Conservation (phyloP, 257 asterid species). For the Ballota nigra region DNA sequence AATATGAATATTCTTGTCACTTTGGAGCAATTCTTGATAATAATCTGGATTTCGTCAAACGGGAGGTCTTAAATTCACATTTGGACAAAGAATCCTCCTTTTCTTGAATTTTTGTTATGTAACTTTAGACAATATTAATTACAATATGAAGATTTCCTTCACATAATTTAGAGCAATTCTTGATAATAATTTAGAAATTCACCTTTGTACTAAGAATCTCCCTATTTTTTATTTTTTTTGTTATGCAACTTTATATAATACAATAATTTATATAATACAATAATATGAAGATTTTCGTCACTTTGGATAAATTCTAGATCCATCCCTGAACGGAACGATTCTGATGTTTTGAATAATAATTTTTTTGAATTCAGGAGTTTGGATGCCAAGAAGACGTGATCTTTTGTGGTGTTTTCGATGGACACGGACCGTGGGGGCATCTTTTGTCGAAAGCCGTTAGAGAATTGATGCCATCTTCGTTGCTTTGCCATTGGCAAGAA, state of each 20-base stretch:
- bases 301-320: background rate
- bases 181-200: too few species aligned
- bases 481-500: slow-evolving; percentile 70
- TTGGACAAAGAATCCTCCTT: background rate
- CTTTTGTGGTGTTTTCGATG: slow-evolving; percentile 78
- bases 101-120: background rate
- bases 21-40: background rate
- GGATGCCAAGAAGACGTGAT: slow-evolving; percentile 72
- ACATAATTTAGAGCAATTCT: background rate
- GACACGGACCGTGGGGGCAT: slow-evolving; percentile 93
- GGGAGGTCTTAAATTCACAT: slow-evolving; percentile 47
- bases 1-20: background rate
- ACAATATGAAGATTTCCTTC: background rate
- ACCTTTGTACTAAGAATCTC: too few species aligned
- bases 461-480: slow-evolving; percentile 51
- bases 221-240: too few species aligned
- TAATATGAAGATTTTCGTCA: background rate
- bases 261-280: too few species aligned
- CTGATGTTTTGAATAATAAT: background rate
- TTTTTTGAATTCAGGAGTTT: slow-evolving; percentile 48
- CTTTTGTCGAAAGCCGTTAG: slow-evolving; percentile 55
- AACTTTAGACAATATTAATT: too few species aligned
- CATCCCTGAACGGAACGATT: background rate
- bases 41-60: slow-evolving; percentile 63
- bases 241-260: background rate